These are phyloP conservation scores for Grosmannia huntii DNA, from an alignment of 2,329 filamentous ascomycete species.

Conservation along the genomic window DNA sequence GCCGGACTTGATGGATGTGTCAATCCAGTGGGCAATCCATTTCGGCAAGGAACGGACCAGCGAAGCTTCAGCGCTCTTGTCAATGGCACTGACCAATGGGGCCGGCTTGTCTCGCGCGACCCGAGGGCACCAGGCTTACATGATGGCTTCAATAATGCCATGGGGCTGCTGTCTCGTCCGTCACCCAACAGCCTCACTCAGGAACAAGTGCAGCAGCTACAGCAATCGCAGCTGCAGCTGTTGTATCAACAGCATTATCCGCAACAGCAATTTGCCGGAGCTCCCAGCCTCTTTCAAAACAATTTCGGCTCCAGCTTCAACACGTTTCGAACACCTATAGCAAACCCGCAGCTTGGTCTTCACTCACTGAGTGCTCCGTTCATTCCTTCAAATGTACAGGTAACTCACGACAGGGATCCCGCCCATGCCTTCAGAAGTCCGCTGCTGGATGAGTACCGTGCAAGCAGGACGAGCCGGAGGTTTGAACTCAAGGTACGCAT, in stretches of 20 bases:
- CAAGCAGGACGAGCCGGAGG: conserved; percentile 51
- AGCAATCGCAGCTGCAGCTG: not conserved
- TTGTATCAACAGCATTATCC: not conserved
- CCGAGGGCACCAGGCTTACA: conserved; percentile 11
- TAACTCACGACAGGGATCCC: conserved; percentile 5
- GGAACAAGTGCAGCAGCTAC: not conserved
- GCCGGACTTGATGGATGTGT: conserved; percentile 23
- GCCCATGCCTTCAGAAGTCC: conserved; percentile 42
- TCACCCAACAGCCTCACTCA: not conserved
- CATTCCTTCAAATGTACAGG: conserved; percentile 24
- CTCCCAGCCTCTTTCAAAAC: not conserved
- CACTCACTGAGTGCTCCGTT: conserved; percentile 15
- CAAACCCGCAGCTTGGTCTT: conserved; percentile 16
- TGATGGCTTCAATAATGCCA: not conserved
- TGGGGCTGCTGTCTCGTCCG: conserved; percentile 1
- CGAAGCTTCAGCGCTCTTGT: conserved; percentile 4
- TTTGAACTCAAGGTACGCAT: conserved; percentile 61
- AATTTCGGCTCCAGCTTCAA: conserved; percentile 17
- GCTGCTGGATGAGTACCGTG: conserved; percentile 68
- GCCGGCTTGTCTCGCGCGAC: conserved; percentile 21
- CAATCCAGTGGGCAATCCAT: conserved; percentile 18
- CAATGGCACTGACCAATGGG: conserved; percentile 23
- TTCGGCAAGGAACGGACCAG: conserved; percentile 20
- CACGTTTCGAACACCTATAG: conserved; percentile 23
- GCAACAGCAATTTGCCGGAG: not conserved